Conservation (phyloP, 768 basidiomycete genomes). For the Gloeostereum incarnatum region DNA sequence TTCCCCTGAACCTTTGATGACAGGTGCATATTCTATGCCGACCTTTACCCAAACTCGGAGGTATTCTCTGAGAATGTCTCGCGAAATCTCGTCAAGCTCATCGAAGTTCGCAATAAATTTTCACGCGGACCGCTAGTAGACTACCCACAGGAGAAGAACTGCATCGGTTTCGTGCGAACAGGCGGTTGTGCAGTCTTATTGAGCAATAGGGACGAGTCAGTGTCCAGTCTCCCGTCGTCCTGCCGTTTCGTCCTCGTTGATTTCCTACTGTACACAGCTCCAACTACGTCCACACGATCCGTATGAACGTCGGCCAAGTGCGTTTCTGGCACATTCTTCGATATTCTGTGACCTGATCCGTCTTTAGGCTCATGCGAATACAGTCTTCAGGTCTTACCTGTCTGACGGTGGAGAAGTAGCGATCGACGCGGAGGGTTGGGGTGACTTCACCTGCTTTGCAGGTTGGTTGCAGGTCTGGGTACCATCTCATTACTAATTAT, state of each 20-base stretch:
- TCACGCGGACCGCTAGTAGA: constrained; percentile 61
- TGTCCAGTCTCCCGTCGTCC: background rate
- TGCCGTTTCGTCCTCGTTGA: constrained; percentile 1
- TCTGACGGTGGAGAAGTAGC: constrained; percentile 31
- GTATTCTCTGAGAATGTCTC: constrained; percentile 50
- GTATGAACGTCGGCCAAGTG: constrained; percentile 62
- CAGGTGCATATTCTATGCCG: constrained; percentile 86
- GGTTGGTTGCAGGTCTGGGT: constrained; percentile 57
- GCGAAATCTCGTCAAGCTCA: constrained; percentile 40
- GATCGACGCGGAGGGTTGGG: constrained; percentile 54
- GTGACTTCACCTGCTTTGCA: constrained; percentile 48
- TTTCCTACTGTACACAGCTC: constrained; percentile 13
- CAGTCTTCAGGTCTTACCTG: constrained; percentile 40
- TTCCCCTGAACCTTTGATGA: background rate
- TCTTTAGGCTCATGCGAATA: constrained; percentile 23
- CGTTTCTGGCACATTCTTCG: constrained; percentile 2
- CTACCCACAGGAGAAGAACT: constrained; percentile 49
- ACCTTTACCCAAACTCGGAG: constrained; percentile 65
- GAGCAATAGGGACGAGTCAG: constrained; percentile 46
- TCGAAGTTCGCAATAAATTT: constrained; percentile 52
- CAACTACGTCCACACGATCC: constrained; percentile 31
- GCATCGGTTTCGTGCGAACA: constrained; percentile 68
- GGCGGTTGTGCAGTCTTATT: constrained; percentile 74
- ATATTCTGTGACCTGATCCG: constrained; percentile 1
- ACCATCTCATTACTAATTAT: too few relatives aligned